Percentiles rank a stretch among this genome's conserved stretches.
Conservation (phyloP, 2,329 filamentous ascomycete genomes). For the Lachnellula occidentalis region DNA sequence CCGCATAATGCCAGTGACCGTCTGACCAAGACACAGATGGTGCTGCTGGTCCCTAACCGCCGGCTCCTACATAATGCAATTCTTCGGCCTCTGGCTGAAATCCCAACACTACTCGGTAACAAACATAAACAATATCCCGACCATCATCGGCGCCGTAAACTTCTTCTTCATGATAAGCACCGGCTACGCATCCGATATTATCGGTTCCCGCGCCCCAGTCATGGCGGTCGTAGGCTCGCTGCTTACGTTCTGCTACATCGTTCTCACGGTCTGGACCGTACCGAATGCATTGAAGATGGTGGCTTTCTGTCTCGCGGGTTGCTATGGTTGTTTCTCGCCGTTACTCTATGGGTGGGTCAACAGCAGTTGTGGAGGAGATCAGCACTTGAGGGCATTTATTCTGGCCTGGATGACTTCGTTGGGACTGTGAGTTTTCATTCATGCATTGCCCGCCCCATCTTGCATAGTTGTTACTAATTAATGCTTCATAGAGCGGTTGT, state of each 20-base stretch:
- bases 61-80: conserved; percentile 41
- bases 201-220: conserved; percentile 9
- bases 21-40: too few species aligned
- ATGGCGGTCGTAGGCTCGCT: conserved; percentile 5
- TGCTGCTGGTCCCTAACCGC: conserved; percentile 1
- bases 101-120: conserved; percentile 43
- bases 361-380: conserved; percentile 31
- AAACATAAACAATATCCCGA: conserved; percentile 46
- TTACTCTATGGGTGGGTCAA: conserved; percentile 35
- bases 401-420: conserved; percentile 31
- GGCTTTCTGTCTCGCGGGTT: conserved; percentile 33
- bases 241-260: conserved; percentile 30
- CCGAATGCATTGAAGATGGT: conserved; percentile 31
- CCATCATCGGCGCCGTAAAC: conserved; percentile 33
- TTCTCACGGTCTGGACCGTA: conserved; percentile 31
- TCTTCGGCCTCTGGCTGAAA: conserved; percentile 38
- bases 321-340: conserved; percentile 33
- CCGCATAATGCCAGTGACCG: conserved; percentile 49
- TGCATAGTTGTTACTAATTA: conserved; percentile 8
- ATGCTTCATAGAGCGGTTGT: conserved; percentile 21
- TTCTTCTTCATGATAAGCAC: conserved; percentile 17
- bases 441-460: too few species aligned
- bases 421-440: too few species aligned
- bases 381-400: conserved; percentile 32
- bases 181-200: conserved; percentile 8